Conservation (phyloP, 257 asterid genomes). For the Verbena officinalis region DNA sequence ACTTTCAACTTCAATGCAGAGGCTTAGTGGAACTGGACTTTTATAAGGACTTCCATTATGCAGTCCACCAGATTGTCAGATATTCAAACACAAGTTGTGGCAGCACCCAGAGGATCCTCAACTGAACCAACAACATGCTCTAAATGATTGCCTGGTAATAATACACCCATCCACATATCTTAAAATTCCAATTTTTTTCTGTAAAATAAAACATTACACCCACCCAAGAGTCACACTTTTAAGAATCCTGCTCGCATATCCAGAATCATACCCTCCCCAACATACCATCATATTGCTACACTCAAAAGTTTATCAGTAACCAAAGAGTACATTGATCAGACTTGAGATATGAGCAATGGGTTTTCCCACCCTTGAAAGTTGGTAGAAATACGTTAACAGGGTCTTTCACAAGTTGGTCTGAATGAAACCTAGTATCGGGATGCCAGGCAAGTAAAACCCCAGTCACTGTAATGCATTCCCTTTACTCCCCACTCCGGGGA, state of each 20-base stretch:
- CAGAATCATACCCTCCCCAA: too few species aligned
- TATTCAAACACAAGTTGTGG: not conserved
- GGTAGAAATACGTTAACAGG: too few species aligned
- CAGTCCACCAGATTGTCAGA: not conserved
- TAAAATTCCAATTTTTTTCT: not conserved
- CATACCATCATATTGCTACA: too few species aligned
- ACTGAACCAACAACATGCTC: not conserved
- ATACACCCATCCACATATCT: not conserved
- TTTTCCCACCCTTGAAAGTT: too few species aligned
- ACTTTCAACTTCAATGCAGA: conserved; percentile 3
- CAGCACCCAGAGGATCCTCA: not conserved
- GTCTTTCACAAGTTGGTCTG: not conserved
- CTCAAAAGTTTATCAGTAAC: too few species aligned
- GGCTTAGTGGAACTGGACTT: not conserved
- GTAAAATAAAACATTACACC: too few species aligned
- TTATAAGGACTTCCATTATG: conserved; percentile 8
- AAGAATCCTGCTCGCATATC: too few species aligned
- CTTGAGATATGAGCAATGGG: too few species aligned
- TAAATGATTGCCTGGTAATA: not conserved
- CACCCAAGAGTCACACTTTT: too few species aligned
- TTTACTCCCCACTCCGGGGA: not conserved
- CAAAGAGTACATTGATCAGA: too few species aligned
- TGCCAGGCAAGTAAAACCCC: too few species aligned
- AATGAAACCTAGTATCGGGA: not conserved
- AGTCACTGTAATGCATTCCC: not conserved